Evolutionary conservation across 2,329 filamentous ascomycete species (phyloP), one percentile per base, ranked within the genome.

Genomic region (Ramichloridium luteum): DNA sequence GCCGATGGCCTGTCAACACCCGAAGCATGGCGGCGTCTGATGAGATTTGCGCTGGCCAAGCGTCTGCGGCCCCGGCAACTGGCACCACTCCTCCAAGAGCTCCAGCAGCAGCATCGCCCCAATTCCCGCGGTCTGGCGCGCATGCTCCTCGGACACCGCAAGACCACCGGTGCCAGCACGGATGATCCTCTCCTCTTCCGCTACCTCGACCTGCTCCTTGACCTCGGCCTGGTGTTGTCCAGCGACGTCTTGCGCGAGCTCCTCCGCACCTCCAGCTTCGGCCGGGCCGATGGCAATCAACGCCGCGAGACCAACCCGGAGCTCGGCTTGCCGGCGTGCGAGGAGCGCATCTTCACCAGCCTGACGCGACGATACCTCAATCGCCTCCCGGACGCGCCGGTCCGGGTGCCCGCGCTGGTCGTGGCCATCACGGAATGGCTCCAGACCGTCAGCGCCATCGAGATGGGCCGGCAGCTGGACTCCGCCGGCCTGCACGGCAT

Each of bases 271-370:
- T 53, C 51, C 3, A 37, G 25, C 13, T 49, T 38, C 17, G 34
- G 28, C 6, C 26, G 29, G 13, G 10, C 16, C 27, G 9, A 18
- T 28, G 8, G n/a, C 8, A n/a, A n/a, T 9, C 27, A 23, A 16
- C n/a, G n/a, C n/a, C 28, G 12, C 6, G 13, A 27, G 4, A 28
- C 15, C 6, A 30, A 32, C 10, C 18, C 30, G 6, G 27, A 16
- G 8, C 20, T 13, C 6, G 45, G 43, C 9, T 30, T 50, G 13
- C 46, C 48, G 11, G 40, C 46, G 1, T 49, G 45, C 30, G 52
- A 55, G 31, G 54, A 57, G 31, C 37, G 43, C 11, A 47, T 53
- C 3, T 50, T 57, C 28, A 40, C 37, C 15, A 32, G 53, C 10
- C 31, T 57, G 11, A 40, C 43, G 4, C 43, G 48, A 13, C 31